Evolutionary conservation across 1,139 yeast species (phyloP), one percentile per base, ranked within the genome.

Genomic region (Magnusiomyces ingens): DNA sequence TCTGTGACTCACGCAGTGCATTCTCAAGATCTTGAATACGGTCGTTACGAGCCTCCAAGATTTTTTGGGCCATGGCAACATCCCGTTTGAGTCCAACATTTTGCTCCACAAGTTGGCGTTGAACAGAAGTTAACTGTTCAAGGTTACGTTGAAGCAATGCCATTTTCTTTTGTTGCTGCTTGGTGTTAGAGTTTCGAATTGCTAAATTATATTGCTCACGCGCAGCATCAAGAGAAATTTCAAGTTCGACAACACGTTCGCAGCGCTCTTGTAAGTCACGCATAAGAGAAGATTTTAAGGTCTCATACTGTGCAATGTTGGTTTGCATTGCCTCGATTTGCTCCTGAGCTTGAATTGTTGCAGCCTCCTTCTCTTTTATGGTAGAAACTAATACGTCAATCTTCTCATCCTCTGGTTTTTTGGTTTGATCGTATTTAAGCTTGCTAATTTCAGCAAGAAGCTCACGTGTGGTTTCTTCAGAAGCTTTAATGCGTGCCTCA

Each of bases 11-110:
- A 47, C 72, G 71, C 52, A 85, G 70, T 29, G 79, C 67, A 17
- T 65, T 62, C 60, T 83, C 84, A 55, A 86, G 72, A 44, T 77
- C 75, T 52, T 73, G 72, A 48, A 85, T 84, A 49, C 86, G 76
- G 54, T 75, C 76, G 57, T 81, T 82, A 52, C 90, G 75, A 29
- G 81, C 74, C 26, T 78, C 82, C 37, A 84, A 76, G 52, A 85
- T 75, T 61, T 80, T 77, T 57, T 81, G 81, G 49, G 83, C 75
- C 15, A 82, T 74, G 29, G 76, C 73, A 12, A 82, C 71, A 61
- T 77, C 80, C 54, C 67, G 73, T 59, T 71, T 71, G 37, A 79
- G 62, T 21, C 70, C 60, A 21, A 68, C 62, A 59, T 79, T 79
- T 59, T 77, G 81, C 49, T 76, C 78, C 40, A 75, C 71, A 19